phyloP scores from a whole-genome alignment of 2,329 filamentous ascomycete genomes.

The Cercospora zeae-maydis region DNA sequence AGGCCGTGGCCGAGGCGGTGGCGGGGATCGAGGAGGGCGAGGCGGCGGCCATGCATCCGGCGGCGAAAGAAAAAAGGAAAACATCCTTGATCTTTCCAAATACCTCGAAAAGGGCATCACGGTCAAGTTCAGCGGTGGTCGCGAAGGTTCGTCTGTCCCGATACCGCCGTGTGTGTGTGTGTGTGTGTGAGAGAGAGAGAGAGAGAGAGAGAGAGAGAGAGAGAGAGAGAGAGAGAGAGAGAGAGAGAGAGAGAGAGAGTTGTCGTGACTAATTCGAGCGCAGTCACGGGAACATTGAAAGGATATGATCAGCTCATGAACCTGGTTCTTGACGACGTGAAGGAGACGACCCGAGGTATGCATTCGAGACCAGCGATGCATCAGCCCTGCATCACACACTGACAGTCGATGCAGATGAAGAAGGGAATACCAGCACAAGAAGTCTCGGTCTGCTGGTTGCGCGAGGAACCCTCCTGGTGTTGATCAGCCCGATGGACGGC shows the following conservation, averaged over 20 bases:
- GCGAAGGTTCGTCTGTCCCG: slow-evolving; percentile 62
- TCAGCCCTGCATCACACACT: not conserved
- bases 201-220: too few relatives aligned
- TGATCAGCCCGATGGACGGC: slow-evolving; percentile 88
- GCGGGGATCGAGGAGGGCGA: slow-evolving; percentile 34
- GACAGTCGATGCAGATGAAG: slow-evolving; percentile 64
- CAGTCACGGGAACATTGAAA: slow-evolving; percentile 85
- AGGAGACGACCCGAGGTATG: slow-evolving; percentile 82
- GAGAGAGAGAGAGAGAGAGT: too few relatives aligned
- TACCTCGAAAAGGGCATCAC: slow-evolving; percentile 96
- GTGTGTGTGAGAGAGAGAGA: too few relatives aligned
- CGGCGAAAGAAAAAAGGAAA: slow-evolving; percentile 83
- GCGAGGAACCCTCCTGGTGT: slow-evolving; percentile 84
- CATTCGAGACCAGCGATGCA: not conserved
- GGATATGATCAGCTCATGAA: slow-evolving; percentile 99
- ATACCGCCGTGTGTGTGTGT: too few relatives aligned
- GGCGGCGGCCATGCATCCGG: slow-evolving; percentile 33
- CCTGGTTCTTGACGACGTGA: slow-evolving; percentile 88
- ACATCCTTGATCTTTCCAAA: slow-evolving; percentile 90
- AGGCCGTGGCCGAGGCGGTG: slow-evolving; percentile 43
- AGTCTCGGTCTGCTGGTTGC: slow-evolving; percentile 84
- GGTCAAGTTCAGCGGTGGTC: slow-evolving; percentile 93
- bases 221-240: too few relatives aligned
- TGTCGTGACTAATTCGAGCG: slow-evolving; percentile 6
- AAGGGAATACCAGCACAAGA: slow-evolving; percentile 80